phyloP scores from a whole-genome alignment of 2,329 filamentous ascomycete species.

The Paracorniculantispora psalliotae region DNA sequence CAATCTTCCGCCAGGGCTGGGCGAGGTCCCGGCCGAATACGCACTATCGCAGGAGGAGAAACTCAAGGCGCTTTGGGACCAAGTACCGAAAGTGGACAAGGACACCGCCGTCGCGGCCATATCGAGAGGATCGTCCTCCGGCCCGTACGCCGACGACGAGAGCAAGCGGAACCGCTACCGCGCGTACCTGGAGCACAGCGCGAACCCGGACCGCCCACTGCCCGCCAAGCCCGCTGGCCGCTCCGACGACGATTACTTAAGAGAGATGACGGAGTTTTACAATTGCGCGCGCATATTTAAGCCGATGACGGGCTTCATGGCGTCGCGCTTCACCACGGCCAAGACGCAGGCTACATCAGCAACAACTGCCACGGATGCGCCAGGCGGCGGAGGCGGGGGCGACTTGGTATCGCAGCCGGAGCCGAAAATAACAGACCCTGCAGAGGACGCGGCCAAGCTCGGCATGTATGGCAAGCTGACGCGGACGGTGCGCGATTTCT shows the following conservation, averaged over 20 bases:
- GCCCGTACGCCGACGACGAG: conserved; percentile 79
- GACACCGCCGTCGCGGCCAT: conserved; percentile 65
- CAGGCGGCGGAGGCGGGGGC: background rate
- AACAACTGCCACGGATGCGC: too few species aligned
- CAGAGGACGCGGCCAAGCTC: conserved; percentile 78
- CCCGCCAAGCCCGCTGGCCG: conserved; percentile 42
- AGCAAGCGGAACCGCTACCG: conserved; percentile 76
- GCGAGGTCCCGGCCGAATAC: conserved; percentile 66
- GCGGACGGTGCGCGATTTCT: conserved; percentile 64
- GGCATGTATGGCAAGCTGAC: conserved; percentile 94
- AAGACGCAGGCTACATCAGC: conserved; percentile 35
- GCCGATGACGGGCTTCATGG: conserved; percentile 88
- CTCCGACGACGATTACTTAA: conserved; percentile 68
- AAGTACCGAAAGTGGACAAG: conserved; percentile 61
- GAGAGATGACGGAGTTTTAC: conserved; percentile 73
- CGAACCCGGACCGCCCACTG: conserved; percentile 41
- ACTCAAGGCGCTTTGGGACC: conserved; percentile 51
- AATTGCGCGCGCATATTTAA: conserved; percentile 70
- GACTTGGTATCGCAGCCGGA: conserved; percentile 28
- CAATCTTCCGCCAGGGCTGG: conserved; percentile 71
- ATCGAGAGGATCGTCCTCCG: conserved; percentile 55
- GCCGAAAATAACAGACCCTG: conserved; percentile 54
- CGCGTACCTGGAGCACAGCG: conserved; percentile 71
- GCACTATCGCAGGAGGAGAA: conserved; percentile 59
- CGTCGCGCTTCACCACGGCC: conserved; percentile 80